Base-by-base conservation (phyloP, 495 filamentous ascomycete genomes). In the Aspergillus baeticus region DNA sequence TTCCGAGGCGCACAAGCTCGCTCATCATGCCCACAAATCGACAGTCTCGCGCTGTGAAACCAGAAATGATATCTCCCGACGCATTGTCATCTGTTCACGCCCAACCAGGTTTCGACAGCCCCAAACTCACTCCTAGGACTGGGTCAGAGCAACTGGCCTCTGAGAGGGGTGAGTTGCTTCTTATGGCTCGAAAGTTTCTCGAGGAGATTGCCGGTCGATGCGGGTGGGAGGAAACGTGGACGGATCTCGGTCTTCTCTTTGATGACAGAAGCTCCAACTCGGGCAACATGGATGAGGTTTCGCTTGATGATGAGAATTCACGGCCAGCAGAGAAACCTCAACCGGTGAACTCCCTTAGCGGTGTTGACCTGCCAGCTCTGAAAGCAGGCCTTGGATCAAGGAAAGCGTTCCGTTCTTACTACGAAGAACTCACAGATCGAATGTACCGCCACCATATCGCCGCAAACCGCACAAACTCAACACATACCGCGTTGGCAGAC, bases 111-210 rank as follows among this genome's bases (percentile, higher is more conserved):
- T 51, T 48, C 8, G 73, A 74, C 11, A 64, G 65, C 6, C 63
- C 68, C 3, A 71, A 73, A 51, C 58, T 66, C 10, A 55, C 66
- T 10, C 66, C 64, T 6, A 90, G 85, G 62, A 76, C 83, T 8
- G 92, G 92, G 0, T 74, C 90, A 10, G 87, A 94, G 66, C 87
- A 96, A 38, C 76, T 98, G n/a, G 89, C 92, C 37, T 87, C 87
- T 23, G 83, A 79, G 48, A 79, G 93, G 68, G 93, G 88, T 20
- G 89, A 96, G 60, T 75, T 98, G 6, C 83, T 87, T 55, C 69
- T 89, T n/a, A 69, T 98, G 29, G 90, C 88, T 14, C 79, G 93
- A 59, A 89, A 87, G 43, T 80, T 90, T 13, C 77, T 97, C 5
- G 88, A 92, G 60, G 80, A 82, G 51, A 79, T 90, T 59, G 92